A percentile compares a stretch with the other conserved stretches of the same genome.
phyloP scores from a whole-genome alignment of 495 filamentous ascomycete species.

The Ramalina peruviana region DNA sequence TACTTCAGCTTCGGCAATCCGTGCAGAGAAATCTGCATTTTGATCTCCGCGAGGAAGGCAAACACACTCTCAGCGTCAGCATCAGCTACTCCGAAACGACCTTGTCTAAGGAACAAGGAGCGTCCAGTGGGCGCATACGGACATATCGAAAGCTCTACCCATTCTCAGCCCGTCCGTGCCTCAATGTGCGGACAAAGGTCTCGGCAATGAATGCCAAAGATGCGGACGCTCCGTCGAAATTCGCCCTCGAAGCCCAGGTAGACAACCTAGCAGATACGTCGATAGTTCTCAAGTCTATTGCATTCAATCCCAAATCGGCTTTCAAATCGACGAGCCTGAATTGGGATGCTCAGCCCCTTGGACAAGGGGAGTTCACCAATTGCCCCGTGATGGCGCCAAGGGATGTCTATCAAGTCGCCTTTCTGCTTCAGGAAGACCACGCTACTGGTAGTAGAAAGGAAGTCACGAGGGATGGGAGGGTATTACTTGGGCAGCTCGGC shows the following conservation, averaged over 20 bases:
- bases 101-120: constrained; percentile 24
- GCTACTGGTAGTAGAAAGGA: constrained; percentile 36
- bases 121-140: constrained; percentile 48
- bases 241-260: constrained; percentile 77
- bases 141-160: constrained; percentile 96
- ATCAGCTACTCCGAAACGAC: constrained; percentile 69
- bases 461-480: constrained; percentile 41
- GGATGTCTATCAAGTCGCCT: constrained; percentile 86
- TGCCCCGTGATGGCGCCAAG: constrained; percentile 63
- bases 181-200: constrained; percentile 83
- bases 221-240: constrained; percentile 29
- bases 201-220: constrained; percentile 39
- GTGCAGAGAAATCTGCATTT: constrained; percentile 73
- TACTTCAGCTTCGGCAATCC: constrained; percentile 51
- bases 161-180: constrained; percentile 77
- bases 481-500: constrained; percentile 65
- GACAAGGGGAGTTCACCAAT: constrained; percentile 14
- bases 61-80: constrained; percentile 86
- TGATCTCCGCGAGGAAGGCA: constrained; percentile 86
- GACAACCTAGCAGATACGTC: constrained; percentile 64
- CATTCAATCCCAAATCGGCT: constrained; percentile 37
- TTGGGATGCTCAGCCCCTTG: constrained; percentile 33
- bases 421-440: constrained; percentile 54
- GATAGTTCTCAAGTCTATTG: constrained; percentile 32
- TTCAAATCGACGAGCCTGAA: constrained; percentile 44